Evolutionary conservation across 768 basidiomycete species (phyloP).

Genomic region (Boletales sp.): DNA sequence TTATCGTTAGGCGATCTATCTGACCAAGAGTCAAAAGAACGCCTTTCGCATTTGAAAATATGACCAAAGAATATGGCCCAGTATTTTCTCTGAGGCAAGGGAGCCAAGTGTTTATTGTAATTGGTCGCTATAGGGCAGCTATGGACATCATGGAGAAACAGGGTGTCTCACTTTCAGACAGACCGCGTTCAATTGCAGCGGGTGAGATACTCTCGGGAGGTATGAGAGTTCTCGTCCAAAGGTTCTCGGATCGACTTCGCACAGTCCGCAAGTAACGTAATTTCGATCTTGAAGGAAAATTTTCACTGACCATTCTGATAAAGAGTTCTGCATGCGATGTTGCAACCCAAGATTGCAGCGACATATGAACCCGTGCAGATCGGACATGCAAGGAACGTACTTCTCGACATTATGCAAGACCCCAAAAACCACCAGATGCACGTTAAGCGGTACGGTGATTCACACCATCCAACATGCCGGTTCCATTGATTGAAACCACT

Average conservation of each 20-base stretch:
- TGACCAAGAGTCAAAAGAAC: slow-evolving; percentile 4
- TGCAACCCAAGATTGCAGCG: slow-evolving; percentile 31
- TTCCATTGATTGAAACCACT: neutral
- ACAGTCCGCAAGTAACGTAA: slow-evolving; percentile 23
- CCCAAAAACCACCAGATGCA: slow-evolving; percentile 34
- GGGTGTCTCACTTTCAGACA: slow-evolving; percentile 31
- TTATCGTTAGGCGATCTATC: neutral
- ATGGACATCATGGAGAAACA: slow-evolving; percentile 40
- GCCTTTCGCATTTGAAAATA: slow-evolving; percentile 42
- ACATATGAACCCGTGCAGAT: slow-evolving; percentile 34
- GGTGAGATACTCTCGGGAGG: slow-evolving; percentile 33
- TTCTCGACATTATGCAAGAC: slow-evolving; percentile 34
- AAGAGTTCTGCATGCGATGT: slow-evolving; percentile 32
- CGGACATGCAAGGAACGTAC: slow-evolving; percentile 28
- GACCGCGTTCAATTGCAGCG: slow-evolving; percentile 35
- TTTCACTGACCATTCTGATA: neutral
- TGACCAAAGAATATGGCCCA: slow-evolving; percentile 58
- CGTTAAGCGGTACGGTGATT: slow-evolving; percentile 23
- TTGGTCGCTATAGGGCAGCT: slow-evolving; percentile 31
- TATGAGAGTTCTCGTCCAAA: slow-evolving; percentile 28
- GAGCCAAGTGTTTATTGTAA: slow-evolving; percentile 10
- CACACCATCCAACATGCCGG: neutral
- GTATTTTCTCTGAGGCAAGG: slow-evolving; percentile 55
- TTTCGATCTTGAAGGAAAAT: neutral
- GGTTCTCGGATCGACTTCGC: slow-evolving; percentile 29